Evolutionary conservation across 805 yeast genomes (phyloP).

Genomic region (Grigorovia transvaalensis): DNA sequence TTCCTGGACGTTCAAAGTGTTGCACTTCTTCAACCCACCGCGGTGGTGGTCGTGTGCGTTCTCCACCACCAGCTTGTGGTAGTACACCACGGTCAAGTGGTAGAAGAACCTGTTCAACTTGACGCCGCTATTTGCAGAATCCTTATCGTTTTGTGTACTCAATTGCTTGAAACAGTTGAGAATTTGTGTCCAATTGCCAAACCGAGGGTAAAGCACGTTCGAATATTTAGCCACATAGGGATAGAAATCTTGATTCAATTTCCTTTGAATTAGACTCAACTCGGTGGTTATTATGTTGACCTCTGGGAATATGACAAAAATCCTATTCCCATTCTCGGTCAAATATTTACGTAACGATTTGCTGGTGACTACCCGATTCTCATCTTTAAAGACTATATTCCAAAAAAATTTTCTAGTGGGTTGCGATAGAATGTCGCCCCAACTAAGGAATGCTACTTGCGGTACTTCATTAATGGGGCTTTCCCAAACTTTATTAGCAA

Average conservation of each 20-base stretch:
- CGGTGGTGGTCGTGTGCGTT: slow-evolving; percentile 16
- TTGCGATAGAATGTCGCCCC: slow-evolving; percentile 56
- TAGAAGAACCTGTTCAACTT: slow-evolving; percentile 15
- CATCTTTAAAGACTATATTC: slow-evolving; percentile 48
- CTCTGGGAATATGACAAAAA: slow-evolving; percentile 78
- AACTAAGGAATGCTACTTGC: slow-evolving; percentile 48
- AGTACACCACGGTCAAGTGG: slow-evolving; percentile 32
- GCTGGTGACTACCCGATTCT: slow-evolving; percentile 44
- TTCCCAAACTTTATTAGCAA: slow-evolving; percentile 8
- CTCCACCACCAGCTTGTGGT: slow-evolving; percentile 21
- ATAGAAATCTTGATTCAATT: slow-evolving; percentile 40
- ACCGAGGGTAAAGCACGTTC: slow-evolving; percentile 70
- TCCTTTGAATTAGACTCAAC: slow-evolving; percentile 38
- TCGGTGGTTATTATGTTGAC: slow-evolving; percentile 57
- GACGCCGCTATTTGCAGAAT: neutral
- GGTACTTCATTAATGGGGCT: neutral
- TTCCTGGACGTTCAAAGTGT: slow-evolving; percentile 25
- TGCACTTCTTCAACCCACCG: slow-evolving; percentile 12
- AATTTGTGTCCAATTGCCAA: slow-evolving; percentile 43
- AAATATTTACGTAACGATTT: slow-evolving; percentile 20
- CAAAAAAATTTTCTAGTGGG: slow-evolving; percentile 43
- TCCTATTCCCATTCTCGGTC: slow-evolving; percentile 30
- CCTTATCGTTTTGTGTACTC: slow-evolving; percentile 18
- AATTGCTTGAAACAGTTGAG: slow-evolving; percentile 29
- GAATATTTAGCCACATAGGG: slow-evolving; percentile 47